Evolutionary conservation across 2,329 filamentous ascomycete species (phyloP), one percentile per base, ranked within the genome.

Genomic region (Aspergillus fischeri): DNA sequence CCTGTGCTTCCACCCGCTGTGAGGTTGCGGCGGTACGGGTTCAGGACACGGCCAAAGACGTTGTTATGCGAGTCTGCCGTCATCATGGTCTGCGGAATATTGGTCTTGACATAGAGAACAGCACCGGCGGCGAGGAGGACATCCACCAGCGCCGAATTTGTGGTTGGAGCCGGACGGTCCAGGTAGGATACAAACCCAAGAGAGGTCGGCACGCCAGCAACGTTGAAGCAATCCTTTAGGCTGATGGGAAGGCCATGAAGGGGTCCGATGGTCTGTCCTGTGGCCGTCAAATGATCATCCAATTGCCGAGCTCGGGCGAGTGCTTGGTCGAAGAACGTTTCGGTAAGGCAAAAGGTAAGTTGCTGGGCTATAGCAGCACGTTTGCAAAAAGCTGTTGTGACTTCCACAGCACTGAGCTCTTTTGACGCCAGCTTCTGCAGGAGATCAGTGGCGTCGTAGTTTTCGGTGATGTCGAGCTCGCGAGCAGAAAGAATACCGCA

Each of bases 61-160:
- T 86, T 81, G 66, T 85, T 87, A 29, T 68, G 64, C 0, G 67
- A 68, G 27, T 69, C 83, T 72, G 10, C 78, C 75, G 67, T 87
- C 66, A 68, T 67, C 62, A 70, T 63, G 0, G 81, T 82, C 59
- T 84, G 81, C 1, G 87, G 86, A 2, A 89, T 77, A 62, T 88
- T 89, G 0, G 87, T 90, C 72, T 90, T 90, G 59, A 83, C 81
- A 59, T 88, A 87, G 5, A 86, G 72, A 0, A 90, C 78, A 0
- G 86, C 86, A 0, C 88, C 88, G 0, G 83, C 76, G 8, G 77
- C 74, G 1, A 82, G 72, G 3, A 90, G 68, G 0, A 87, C 73
- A 4, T 82, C 77, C 0, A 88, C 81, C 7, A 87, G 71, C 0
- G 80, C 77, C 0, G 83, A 79, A 66, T 87, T 82, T 11, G 52